phyloP scores from a whole-genome alignment of 768 basidiomycete species.

The Pleurotus ostreatus region DNA sequence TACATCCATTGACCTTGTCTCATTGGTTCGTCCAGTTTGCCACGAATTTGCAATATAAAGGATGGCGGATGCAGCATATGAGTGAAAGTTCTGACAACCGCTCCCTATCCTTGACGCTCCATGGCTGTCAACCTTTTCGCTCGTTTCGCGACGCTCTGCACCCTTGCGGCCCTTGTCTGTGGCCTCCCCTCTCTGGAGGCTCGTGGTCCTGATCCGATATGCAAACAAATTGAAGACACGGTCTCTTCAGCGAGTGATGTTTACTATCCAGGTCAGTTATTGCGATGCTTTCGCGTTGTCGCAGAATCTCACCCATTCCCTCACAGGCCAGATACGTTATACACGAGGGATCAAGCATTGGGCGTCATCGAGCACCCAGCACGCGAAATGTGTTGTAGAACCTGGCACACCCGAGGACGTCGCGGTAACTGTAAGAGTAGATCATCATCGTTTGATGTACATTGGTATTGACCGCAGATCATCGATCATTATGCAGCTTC shows the following conservation, averaged over 20 bases:
- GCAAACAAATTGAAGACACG: neutral
- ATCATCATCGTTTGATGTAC: no score
- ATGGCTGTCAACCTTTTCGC: neutral
- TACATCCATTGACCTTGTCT: no score
- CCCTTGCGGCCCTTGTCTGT: neutral
- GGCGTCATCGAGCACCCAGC: slow-evolving; percentile 44
- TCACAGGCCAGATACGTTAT: slow-evolving; percentile 28
- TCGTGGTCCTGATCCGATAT: neutral
- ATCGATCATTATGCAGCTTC: slow-evolving; percentile 30
- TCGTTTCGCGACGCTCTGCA: neutral
- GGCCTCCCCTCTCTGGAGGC: neutral
- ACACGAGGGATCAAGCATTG: slow-evolving; percentile 43
- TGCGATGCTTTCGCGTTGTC: neutral
- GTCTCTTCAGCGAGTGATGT: slow-evolving; percentile 44
- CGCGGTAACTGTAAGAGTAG: slow-evolving; percentile 36
- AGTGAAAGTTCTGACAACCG: no score
- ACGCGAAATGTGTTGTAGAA: slow-evolving; percentile 51
- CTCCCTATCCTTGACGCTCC: no score
- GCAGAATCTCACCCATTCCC: neutral
- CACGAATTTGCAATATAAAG: no score
- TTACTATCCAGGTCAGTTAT: slow-evolving; percentile 32
- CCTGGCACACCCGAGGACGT: slow-evolving; percentile 53
- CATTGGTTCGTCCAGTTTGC: no score
- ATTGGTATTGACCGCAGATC: no score
- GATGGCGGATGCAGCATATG: no score